Conservation (phyloP, 2,329 filamentous ascomycete genomes). For the Microdochium trichocladiopsis region DNA sequence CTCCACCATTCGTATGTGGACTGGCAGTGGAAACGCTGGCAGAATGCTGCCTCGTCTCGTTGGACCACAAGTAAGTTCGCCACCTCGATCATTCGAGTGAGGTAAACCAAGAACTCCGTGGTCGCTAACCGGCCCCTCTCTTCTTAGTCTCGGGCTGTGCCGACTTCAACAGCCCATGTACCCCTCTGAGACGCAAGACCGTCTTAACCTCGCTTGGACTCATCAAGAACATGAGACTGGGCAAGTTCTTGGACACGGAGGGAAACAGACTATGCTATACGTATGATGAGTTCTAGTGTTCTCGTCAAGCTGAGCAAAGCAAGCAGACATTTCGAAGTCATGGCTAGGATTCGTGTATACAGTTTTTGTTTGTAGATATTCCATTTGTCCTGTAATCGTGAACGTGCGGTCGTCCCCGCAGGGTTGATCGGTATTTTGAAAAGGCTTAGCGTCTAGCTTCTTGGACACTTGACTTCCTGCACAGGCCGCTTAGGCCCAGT, state of each 20-base stretch:
- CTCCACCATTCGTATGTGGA: background rate
- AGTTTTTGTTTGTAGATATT: too few relatives aligned
- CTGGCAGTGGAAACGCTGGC: background rate
- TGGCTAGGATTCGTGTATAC: too few relatives aligned
- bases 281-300: background rate
- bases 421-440: too few relatives aligned
- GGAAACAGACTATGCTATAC: background rate
- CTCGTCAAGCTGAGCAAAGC: background rate
- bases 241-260: background rate
- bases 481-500: too few relatives aligned
- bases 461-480: too few relatives aligned
- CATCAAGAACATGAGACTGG: background rate
- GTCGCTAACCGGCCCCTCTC: too few relatives aligned
- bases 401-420: too few relatives aligned
- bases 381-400: too few relatives aligned
- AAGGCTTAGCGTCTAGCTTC: too few relatives aligned
- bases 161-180: background rate
- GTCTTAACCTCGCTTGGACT: background rate
- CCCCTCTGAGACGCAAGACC: background rate
- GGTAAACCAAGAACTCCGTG: too few relatives aligned
- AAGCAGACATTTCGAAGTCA: too few relatives aligned
- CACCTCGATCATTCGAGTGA: too few relatives aligned
- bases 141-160: background rate
- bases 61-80: background rate
- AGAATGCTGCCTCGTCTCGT: background rate